phyloP scores from a whole-genome alignment of 2,329 filamentous ascomycete genomes.

The Talaromyces islandicus region DNA sequence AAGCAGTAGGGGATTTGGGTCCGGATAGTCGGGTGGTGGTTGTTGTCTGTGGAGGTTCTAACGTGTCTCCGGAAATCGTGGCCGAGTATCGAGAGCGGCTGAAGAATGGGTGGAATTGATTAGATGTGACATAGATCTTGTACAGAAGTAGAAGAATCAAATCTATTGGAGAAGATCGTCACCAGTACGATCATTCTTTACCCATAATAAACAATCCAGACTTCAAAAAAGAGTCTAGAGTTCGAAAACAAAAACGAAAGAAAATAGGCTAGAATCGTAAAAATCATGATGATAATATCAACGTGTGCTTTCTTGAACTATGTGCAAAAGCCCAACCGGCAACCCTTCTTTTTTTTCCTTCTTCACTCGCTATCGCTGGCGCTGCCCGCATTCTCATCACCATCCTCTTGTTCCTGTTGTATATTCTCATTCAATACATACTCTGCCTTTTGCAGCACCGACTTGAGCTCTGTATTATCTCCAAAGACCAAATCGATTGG shows the following conservation, averaged over 20 bases:
- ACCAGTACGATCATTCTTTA: background rate
- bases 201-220: background rate
- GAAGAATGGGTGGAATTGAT: conserved; percentile 21
- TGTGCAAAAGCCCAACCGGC: background rate
- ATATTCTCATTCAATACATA: conserved; percentile 43
- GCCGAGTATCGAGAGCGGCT: conserved; percentile 43
- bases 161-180: background rate
- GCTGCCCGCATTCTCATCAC: conserved; percentile 29
- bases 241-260: background rate
- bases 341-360: background rate
- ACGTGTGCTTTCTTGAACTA: background rate
- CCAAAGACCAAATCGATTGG: conserved; percentile 39
- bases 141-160: background rate
- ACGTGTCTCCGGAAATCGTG: conserved; percentile 47
- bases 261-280: background rate
- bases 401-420: conserved; percentile 25
- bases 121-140: background rate
- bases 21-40: conserved; percentile 29
- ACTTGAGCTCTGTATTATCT: conserved; percentile 36
- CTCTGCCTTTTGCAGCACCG: conserved; percentile 38
- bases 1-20: conserved; percentile 19
- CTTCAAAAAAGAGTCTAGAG: background rate
- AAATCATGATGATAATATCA: background rate
- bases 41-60: conserved; percentile 41
- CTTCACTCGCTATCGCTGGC: conserved; percentile 31